Percentiles rank a stretch among this genome's conserved stretches.
Evolutionary conservation across 306 rosid species (phyloP).

Genomic region (Dalbergia cochinchinensis): DNA sequence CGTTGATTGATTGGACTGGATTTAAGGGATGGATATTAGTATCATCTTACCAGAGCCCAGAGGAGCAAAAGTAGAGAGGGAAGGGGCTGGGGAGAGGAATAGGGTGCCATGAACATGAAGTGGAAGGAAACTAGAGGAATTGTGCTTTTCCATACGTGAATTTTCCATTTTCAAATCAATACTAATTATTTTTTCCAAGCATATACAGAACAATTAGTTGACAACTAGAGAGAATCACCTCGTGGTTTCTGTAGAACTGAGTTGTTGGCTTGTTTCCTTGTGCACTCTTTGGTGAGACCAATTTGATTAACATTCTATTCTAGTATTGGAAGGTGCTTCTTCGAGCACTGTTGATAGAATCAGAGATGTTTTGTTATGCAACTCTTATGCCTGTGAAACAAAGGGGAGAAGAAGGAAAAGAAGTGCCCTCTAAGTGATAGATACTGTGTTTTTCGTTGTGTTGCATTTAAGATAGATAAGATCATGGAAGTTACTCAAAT

Average conservation of each 20-base stretch:
- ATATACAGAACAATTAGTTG: no score
- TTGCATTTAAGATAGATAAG: no score
- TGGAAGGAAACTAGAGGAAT: neutral
- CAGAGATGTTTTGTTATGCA: neutral
- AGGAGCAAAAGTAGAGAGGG: neutral
- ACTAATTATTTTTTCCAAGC: neutral
- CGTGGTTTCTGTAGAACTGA: no score
- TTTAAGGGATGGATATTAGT: neutral
- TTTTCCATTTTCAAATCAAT: neutral
- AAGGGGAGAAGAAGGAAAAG: no score
- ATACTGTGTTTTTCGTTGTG: no score
- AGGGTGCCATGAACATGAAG: neutral
- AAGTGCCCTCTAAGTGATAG: no score
- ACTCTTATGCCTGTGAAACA: no score
- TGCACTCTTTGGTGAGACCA: neutral
- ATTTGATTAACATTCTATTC: slow-evolving; percentile 4
- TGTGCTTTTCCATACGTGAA: neutral
- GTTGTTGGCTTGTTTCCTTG: no score
- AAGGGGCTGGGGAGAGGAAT: neutral
- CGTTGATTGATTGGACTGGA: neutral
- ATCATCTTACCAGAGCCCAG: neutral
- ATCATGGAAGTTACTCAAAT: neutral
- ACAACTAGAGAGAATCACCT: no score
- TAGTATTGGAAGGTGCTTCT: neutral
- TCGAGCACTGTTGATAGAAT: slow-evolving; percentile 14